Percentiles rank a stretch among this genome's conserved stretches.
Conservation (phyloP, 2,329 filamentous ascomycete species). For the Coniochaeta prunicola region DNA sequence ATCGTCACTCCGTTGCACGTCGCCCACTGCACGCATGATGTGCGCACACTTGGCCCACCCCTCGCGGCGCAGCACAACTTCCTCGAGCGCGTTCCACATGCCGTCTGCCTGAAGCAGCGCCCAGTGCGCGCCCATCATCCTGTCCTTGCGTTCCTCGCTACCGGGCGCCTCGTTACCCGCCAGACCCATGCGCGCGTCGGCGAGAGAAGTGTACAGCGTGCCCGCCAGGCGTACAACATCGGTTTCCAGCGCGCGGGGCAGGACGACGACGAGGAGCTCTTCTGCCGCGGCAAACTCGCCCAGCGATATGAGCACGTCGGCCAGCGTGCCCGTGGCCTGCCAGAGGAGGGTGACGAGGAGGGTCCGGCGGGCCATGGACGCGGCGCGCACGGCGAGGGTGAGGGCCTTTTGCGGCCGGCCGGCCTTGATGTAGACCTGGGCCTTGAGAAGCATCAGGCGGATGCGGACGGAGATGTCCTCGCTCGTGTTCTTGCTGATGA, state of each 20-base stretch:
- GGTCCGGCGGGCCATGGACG: slow-evolving; percentile 64
- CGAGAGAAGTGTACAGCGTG: slow-evolving; percentile 61
- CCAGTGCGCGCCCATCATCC: slow-evolving; percentile 52
- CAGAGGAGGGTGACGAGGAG: slow-evolving; percentile 64
- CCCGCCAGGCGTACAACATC: slow-evolving; percentile 56
- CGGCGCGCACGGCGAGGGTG: slow-evolving; percentile 67
- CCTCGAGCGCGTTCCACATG: slow-evolving; percentile 61
- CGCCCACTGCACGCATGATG: slow-evolving; percentile 64
- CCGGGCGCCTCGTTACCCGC: slow-evolving; percentile 41
- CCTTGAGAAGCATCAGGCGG: slow-evolving; percentile 66
- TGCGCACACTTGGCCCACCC: slow-evolving; percentile 77
- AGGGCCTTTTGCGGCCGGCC: slow-evolving; percentile 69
- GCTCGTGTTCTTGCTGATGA: slow-evolving; percentile 33
- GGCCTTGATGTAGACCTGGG: slow-evolving; percentile 58
- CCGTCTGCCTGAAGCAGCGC: slow-evolving; percentile 57
- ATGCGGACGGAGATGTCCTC: slow-evolving; percentile 59
- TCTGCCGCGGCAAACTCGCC: slow-evolving; percentile 63
- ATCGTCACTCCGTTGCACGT: slow-evolving; percentile 56
- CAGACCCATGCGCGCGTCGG: slow-evolving; percentile 72
- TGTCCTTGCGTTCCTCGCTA: slow-evolving; percentile 36
- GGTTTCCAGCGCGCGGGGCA: slow-evolving; percentile 72
- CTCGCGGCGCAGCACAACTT: slow-evolving; percentile 64
- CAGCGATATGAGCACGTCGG: slow-evolving; percentile 61
- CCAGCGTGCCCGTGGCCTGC: slow-evolving; percentile 61
- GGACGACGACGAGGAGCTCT: slow-evolving; percentile 57